Evolutionary conservation across 78 protist genomes (phyloP).

Genomic region (Protostelium mycophagum): DNA sequence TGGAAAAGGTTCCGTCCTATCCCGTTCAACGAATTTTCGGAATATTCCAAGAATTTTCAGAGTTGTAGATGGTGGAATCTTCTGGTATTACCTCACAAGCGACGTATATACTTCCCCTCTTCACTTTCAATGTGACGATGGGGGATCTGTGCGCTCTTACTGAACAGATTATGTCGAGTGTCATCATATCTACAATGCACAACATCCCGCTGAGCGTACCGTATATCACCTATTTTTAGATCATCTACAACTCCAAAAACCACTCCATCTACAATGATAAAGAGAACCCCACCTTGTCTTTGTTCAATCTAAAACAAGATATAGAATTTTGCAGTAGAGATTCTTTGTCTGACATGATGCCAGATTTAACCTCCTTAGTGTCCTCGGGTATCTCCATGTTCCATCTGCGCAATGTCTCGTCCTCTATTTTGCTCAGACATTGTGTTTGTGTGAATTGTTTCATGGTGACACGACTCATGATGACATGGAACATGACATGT

Average conservation of each 20-base stretch:
- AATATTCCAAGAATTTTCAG: too few species aligned
- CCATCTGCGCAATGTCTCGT: neutral
- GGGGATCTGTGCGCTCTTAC: neutral
- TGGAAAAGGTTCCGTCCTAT: neutral
- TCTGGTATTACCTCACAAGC: neutral
- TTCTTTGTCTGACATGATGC: neutral
- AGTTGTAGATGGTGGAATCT: too few species aligned
- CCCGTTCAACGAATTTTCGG: too few species aligned
- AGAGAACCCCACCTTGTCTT: neutral
- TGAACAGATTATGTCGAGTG: neutral
- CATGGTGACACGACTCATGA: too few species aligned
- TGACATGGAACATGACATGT: too few species aligned
- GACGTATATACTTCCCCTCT: neutral
- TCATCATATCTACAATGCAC: neutral
- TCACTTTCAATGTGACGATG: neutral
- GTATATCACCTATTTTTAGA: neutral
- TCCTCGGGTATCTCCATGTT: neutral
- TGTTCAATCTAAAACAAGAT: neutral
- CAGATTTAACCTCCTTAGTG: neutral
- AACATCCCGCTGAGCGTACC: neutral
- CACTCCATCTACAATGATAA: too few species aligned
- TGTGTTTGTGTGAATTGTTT: too few species aligned
- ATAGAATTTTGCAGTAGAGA: neutral
- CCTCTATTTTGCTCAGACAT: neutral
- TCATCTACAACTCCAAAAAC: too few species aligned